Evolutionary conservation across 2,329 filamentous ascomycete species (phyloP).

Genomic region (Hymenoscyphus fructigenus): DNA sequence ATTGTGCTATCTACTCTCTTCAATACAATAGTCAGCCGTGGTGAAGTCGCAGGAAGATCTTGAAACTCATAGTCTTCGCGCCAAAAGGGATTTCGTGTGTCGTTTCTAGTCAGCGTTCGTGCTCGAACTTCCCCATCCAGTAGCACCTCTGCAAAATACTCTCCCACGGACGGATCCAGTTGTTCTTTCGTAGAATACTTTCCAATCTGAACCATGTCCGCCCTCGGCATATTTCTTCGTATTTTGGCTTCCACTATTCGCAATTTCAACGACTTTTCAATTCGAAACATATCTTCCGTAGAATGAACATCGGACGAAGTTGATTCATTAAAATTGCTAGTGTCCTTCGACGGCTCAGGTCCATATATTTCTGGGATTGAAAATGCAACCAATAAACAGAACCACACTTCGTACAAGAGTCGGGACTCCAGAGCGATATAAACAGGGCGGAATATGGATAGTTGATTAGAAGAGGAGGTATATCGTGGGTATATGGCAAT

Average conservation of each 20-base stretch:
- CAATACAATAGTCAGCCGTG: conserved; percentile 68
- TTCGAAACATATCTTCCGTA: conserved; percentile 54
- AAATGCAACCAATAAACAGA: conserved; percentile 86
- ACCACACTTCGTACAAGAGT: conserved; percentile 96
- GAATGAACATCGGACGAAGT: conserved; percentile 12
- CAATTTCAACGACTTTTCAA: conserved; percentile 60
- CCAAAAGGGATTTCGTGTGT: conserved; percentile 74
- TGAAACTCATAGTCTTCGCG: conserved; percentile 76
- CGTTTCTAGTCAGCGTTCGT: conserved; percentile 69
- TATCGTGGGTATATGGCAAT: conserved; percentile 96
- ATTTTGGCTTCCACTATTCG: conserved; percentile 64
- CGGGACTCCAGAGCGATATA: conserved; percentile 85
- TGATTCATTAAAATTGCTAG: conserved; percentile 17
- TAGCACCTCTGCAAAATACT: conserved; percentile 77
- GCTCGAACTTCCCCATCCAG: conserved; percentile 78
- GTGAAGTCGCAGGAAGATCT: conserved; percentile 69
- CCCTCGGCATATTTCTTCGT: conserved; percentile 29
- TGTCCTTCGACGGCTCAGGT: conserved; percentile 21
- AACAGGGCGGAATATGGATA: conserved; percentile 80
- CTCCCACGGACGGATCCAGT: conserved; percentile 54
- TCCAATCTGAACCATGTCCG: conserved; percentile 30
- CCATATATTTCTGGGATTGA: conserved; percentile 87
- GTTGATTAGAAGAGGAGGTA: conserved; percentile 67
- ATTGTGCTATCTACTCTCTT: conserved; percentile 57
- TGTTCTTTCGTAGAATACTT: conserved; percentile 35